Percentiles rank a stretch among this genome's conserved stretches.
Conservation (phyloP, 176 grass and related monocot genomes). For the Bonia amplexicaulis region DNA sequence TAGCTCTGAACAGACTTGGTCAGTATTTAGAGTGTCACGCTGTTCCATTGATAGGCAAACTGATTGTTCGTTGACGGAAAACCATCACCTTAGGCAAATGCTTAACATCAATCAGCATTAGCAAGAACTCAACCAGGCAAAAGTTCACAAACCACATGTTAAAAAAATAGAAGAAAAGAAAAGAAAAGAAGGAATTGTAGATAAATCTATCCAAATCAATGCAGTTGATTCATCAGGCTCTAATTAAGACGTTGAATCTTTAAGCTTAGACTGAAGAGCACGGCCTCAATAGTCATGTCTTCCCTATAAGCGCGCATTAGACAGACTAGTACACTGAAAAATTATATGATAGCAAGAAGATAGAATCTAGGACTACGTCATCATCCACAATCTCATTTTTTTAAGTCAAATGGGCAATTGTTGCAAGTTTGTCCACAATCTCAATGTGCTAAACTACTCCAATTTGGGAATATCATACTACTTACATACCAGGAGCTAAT, state of each 20-base stretch:
- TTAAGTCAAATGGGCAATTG: neutral
- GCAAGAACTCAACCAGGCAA: neutral
- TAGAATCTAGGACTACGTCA: neutral
- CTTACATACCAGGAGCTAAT: neutral
- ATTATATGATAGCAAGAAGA: neutral
- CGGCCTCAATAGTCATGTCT: neutral
- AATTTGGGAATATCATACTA: neutral
- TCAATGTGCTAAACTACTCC: neutral
- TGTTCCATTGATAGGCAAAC: neutral
- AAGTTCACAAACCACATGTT: neutral
- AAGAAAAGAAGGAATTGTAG: neutral
- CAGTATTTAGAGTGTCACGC: neutral
- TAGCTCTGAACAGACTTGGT: neutral
- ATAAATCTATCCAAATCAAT: neutral
- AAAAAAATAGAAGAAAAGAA: neutral
- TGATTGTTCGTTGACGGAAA: neutral
- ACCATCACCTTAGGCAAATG: neutral
- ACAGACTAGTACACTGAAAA: neutral
- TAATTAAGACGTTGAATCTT: neutral
- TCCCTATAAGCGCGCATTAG: neutral
- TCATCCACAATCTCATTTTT: neutral
- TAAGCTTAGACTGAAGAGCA: neutral
- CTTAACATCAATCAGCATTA: neutral
- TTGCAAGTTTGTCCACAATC: neutral
- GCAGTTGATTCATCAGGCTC: neutral